These are phyloP conservation scores for Neurospora sp. DNA, from an alignment of 495 filamentous ascomycete species.

Conservation along the genomic window DNA sequence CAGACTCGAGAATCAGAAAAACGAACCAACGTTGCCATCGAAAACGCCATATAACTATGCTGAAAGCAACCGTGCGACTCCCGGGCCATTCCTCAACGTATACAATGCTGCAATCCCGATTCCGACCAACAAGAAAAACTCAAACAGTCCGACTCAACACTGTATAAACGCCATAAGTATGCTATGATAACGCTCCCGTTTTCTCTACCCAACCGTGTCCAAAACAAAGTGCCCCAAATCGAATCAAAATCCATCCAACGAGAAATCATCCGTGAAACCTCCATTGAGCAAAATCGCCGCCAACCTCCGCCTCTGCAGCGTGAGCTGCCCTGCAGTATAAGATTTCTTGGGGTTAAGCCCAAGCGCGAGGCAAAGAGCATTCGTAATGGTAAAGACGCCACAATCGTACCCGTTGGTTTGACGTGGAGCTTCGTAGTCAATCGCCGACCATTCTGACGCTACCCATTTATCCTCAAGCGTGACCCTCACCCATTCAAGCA, in stretches of 20 bases:
- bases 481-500: conserved; percentile 43
- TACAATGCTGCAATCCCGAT: background rate
- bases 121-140: background rate
- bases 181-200: background rate
- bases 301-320: conserved; percentile 49
- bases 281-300: conserved; percentile 61
- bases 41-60: background rate
- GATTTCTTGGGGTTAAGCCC: conserved; percentile 48
- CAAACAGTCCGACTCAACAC: background rate
- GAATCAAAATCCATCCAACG: conserved; percentile 19
- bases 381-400: conserved; percentile 69
- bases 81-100: background rate
- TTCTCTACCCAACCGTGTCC: background rate
- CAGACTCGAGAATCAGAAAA: background rate
- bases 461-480: conserved; percentile 49
- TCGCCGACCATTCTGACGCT: conserved; percentile 51
- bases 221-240: background rate
- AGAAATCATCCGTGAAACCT: conserved; percentile 45
- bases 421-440: conserved; percentile 34
- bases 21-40: background rate
- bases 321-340: conserved; percentile 48
- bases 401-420: conserved; percentile 73
- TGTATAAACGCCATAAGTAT: background rate
- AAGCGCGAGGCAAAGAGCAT: conserved; percentile 57
- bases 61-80: background rate